These are phyloP conservation scores for Acanthamoeba triangularis DNA, from an alignment of 208 protist species.

Conservation along the genomic window DNA sequence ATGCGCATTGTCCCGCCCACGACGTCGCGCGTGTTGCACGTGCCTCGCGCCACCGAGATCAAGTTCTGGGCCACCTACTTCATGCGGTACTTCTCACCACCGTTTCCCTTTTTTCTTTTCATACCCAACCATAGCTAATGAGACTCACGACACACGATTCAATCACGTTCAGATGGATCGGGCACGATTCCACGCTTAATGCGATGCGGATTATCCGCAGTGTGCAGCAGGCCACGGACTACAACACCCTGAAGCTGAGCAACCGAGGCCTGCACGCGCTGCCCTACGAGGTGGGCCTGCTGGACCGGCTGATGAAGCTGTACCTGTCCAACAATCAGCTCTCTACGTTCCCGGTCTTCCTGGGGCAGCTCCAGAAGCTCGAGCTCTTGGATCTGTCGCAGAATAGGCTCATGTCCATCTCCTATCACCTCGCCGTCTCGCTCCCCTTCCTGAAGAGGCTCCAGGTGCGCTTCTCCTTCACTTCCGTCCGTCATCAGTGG, in stretches of 20 bases:
- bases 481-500: background rate
- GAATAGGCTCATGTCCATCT: constrained; percentile 20
- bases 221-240: background rate
- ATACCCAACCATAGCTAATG: background rate
- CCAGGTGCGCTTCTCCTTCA: background rate
- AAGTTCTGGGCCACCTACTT: constrained; percentile 57
- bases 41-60: constrained; percentile 16
- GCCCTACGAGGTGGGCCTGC: background rate
- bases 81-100: background rate
- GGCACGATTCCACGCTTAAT: background rate
- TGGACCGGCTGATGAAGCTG: background rate
- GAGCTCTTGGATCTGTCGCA: background rate
- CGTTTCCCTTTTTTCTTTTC: no score
- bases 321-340: constrained; percentile 1
- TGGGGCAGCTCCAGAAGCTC: constrained; percentile 27
- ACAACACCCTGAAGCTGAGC: background rate
- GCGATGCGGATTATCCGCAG: background rate
- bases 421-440: constrained; percentile 45
- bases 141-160: background rate
- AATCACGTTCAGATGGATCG: background rate
- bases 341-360: constrained; percentile 2
- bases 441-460: constrained; percentile 17
- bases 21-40: constrained; percentile 23
- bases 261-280: background rate
- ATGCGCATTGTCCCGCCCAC: background rate